A percentile compares a stretch with the other conserved stretches of the same genome.
Evolutionary conservation across 2,329 filamentous ascomycete species (phyloP).

Genomic region (Botrytis fabae): DNA sequence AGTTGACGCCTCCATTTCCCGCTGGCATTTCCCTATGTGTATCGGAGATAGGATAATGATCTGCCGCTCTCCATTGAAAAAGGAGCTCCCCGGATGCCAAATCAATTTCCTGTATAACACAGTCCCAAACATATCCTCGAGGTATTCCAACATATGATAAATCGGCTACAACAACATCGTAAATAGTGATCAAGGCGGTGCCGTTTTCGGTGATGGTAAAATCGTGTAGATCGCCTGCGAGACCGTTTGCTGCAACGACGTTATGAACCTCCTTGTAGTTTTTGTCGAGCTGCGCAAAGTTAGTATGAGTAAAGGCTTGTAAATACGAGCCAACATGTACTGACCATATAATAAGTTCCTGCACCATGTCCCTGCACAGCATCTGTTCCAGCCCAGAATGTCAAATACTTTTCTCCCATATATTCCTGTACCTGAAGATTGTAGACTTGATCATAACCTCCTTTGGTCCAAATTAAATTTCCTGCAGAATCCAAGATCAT

Average conservation of each 20-base stretch:
- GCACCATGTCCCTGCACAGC: conserved; percentile 49
- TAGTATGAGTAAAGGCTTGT: neutral
- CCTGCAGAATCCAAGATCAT: conserved; percentile 48
- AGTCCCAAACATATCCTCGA: conserved; percentile 55
- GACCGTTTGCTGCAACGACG: conserved; percentile 40
- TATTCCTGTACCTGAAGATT: conserved; percentile 49
- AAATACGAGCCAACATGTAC: conserved; percentile 11
- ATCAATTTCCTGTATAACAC: conserved; percentile 49
- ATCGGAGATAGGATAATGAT: conserved; percentile 49
- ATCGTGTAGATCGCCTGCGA: conserved; percentile 45
- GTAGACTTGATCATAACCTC: conserved; percentile 44
- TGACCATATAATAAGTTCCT: conserved; percentile 50
- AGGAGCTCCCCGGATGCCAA: conserved; percentile 52
- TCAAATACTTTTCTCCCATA: conserved; percentile 47
- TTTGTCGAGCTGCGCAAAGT: conserved; percentile 32
- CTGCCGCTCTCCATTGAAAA: conserved; percentile 58
- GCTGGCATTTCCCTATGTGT: conserved; percentile 35
- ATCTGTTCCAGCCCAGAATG: conserved; percentile 51
- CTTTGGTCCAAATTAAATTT: conserved; percentile 48
- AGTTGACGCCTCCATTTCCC: conserved; percentile 43
- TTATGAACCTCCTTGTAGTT: conserved; percentile 42
- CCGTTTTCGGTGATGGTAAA: conserved; percentile 55
- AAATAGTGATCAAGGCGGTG: conserved; percentile 55
- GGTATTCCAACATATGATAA: conserved; percentile 49
- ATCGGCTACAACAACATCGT: conserved; percentile 51